Percentiles rank a stretch among this genome's conserved stretches.
Evolutionary conservation across 108 stramenopile species (phyloP).

Genomic region (Stephanodiscus minutulus): DNA sequence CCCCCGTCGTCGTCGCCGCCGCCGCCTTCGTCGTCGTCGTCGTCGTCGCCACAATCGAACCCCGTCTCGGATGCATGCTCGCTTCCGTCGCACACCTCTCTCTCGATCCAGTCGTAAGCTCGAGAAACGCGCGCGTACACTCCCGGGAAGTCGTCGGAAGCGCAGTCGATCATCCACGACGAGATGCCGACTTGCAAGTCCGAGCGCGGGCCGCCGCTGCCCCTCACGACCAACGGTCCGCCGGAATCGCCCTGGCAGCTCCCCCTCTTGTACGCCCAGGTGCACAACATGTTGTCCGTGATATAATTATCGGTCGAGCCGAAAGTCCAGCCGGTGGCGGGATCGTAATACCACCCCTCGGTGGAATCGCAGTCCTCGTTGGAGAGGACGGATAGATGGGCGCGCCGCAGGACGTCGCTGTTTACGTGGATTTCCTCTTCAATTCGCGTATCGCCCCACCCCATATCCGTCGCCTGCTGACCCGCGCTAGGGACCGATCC

Average conservation of each 20-base stretch:
- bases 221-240: slow-evolving; percentile 41
- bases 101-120: too few species aligned
- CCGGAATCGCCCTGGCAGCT: slow-evolving; percentile 66
- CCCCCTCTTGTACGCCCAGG: slow-evolving; percentile 45
- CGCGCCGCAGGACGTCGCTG: slow-evolving; percentile 1
- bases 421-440: neutral
- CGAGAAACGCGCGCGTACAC: too few species aligned
- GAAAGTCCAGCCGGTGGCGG: slow-evolving; percentile 11
- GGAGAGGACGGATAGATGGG: slow-evolving; percentile 15
- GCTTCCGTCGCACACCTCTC: too few species aligned
- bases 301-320: slow-evolving; percentile 26
- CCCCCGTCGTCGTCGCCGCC: too few species aligned
- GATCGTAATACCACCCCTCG: neutral
- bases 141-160: neutral
- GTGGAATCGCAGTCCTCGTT: slow-evolving; percentile 41
- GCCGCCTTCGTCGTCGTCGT: too few species aligned
- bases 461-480: slow-evolving; percentile 16
- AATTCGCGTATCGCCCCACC: slow-evolving; percentile 25
- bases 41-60: too few species aligned
- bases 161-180: slow-evolving; percentile 47
- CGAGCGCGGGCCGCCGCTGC: neutral
- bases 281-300: slow-evolving; percentile 49
- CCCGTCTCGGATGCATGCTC: too few species aligned
- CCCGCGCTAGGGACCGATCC: neutral
- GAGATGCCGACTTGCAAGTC: slow-evolving; percentile 49